These are phyloP conservation scores for Jamesozyma jinghongensis DNA, from an alignment of 805 yeast genomes.

Conservation along the genomic window DNA sequence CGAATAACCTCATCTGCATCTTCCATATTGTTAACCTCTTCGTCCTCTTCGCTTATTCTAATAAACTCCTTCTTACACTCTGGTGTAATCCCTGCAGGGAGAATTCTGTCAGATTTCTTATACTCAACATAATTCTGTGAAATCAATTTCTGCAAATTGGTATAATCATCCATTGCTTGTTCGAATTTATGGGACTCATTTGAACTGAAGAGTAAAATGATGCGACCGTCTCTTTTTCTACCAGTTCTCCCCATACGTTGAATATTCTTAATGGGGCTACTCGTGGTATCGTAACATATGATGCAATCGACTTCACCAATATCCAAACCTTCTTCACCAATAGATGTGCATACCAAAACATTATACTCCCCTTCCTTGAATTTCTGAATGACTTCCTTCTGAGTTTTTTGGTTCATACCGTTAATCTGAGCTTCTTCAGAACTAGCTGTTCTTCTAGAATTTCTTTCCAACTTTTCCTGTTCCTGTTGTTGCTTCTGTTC, in stretches of 20 bases:
- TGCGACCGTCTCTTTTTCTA: conserved; percentile 81
- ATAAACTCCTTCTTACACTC: conserved; percentile 46
- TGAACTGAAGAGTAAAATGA: conserved; percentile 63
- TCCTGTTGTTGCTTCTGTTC: conserved; percentile 29
- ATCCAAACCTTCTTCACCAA: conserved; percentile 97
- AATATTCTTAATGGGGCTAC: conserved; percentile 85
- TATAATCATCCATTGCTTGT: conserved; percentile 77
- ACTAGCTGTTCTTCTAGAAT: conserved; percentile 41
- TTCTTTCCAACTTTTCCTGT: conserved; percentile 29
- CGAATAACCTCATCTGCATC: conserved; percentile 61
- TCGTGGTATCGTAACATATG: conserved; percentile 84
- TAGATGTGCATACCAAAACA: conserved; percentile 87
- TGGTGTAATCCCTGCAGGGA: conserved; percentile 54
- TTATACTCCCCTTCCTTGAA: conserved; percentile 70
- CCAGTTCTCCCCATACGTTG: conserved; percentile 99
- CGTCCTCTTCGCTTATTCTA: conserved; percentile 63
- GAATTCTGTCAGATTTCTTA: conserved; percentile 50
- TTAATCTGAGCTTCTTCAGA: conserved; percentile 68
- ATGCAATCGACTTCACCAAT: conserved; percentile 96
- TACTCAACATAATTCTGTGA: conserved; percentile 38
- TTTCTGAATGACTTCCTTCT: conserved; percentile 63
- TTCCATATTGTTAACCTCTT: conserved; percentile 41
- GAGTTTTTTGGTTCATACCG: conserved; percentile 89
- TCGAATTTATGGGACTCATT: conserved; percentile 74
- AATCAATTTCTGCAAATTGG: conserved; percentile 63